Evolutionary conservation across 495 filamentous ascomycete genomes (phyloP), one percentile per base, ranked within the genome.

Genomic region (Lepraria neglecta): DNA sequence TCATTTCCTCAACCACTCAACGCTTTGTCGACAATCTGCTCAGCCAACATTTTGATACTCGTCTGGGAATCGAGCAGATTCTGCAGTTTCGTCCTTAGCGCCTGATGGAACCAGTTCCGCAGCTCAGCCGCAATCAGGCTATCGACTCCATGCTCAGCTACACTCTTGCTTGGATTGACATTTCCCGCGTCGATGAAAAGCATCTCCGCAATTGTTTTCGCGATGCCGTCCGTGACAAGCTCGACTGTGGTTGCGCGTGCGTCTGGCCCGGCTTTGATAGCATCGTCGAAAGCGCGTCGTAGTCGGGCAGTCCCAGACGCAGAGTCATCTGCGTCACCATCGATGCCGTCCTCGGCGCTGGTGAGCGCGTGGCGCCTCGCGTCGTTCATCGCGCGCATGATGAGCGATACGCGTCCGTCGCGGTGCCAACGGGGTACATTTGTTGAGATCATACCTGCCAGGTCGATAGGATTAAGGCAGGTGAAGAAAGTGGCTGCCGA

Each of bases 91-190:
- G 56, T 47, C 19, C 52, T 54, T 1, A 71, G 58, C 6, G 64
- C 63, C 30, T 56, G n/a, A n/a, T 42, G 40, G 46, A 73, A 68
- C 72, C 70, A 74, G 48, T 68, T 74, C 21, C 71, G 54, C 40
- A 74, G 54, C 58, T 74, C 71, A 3, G 63, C 71, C 19, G 73
- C 67, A 45, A 72, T 67, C 27, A 75, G 33, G 53, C 71, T 73
- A 53, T 75, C 72, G 6, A 75, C 62, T 6, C 71, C 73, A 44
- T 70, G 61, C 6, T 64, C 56, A 4, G 68, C 65, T 6, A 76
- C 64, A 0, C 63, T 24, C 57, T 67, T 69, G 3, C 10, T 21
- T 17, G 65, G 53, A 50, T 75, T 42, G 1, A 74, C 31, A 3
- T 19, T 50, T 40, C 44, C 45, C 2, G 35, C 17, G n/a, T 64